Conservation (phyloP, 164 flowering plant genomes). For the Hamamelis virginiana region DNA sequence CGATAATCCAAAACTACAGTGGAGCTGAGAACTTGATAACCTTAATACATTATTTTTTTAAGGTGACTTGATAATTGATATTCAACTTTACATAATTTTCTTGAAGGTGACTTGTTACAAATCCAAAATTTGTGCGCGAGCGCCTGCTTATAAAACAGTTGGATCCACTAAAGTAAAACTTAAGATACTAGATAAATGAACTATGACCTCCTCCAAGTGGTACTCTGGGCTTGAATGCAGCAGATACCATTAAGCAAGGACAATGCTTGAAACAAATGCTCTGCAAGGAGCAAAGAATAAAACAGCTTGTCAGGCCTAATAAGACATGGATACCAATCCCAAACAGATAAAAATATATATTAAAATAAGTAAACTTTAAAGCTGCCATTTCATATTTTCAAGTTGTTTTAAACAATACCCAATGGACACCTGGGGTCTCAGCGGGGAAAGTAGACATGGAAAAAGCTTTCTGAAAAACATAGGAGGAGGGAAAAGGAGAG, state of each 20-base stretch:
- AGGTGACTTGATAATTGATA: no score
- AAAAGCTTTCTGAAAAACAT: no score
- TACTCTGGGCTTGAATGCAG: conserved; percentile 68
- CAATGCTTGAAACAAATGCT: conserved; percentile 62
- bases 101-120: no score
- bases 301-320: conserved; percentile 11
- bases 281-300: conserved; percentile 38
- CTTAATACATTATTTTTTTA: no score
- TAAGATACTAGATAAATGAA: conserved; percentile 45
- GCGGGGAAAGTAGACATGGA: no score
- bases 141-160: no score
- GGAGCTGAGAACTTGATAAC: no score
- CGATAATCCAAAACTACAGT: no score
- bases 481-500: not conserved
- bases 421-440: not conserved
- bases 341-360: no score
- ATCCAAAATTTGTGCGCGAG: no score
- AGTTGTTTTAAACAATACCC: not conserved
- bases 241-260: conserved; percentile 55
- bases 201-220: conserved; percentile 87
- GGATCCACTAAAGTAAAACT: not conserved
- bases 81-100: no score
- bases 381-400: not conserved
- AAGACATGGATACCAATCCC: not conserved
- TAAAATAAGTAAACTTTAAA: not conserved